phyloP scores from a whole-genome alignment of 441 rosid species.

The Adansonia madagascariensis region DNA sequence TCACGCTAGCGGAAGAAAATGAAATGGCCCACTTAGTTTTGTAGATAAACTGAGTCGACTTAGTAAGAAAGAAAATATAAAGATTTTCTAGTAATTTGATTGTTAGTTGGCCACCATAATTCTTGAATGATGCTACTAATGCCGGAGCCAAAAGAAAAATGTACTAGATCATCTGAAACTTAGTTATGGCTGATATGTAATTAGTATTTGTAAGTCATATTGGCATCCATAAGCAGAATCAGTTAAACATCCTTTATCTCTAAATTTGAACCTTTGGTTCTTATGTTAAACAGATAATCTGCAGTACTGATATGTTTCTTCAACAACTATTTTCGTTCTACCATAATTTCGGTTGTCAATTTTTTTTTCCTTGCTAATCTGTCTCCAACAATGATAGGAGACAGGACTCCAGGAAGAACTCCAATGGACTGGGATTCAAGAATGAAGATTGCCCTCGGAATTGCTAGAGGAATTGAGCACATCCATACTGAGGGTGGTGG shows the following conservation, averaged over 20 bases:
- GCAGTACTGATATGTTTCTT: too few relatives aligned
- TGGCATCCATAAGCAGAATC: not conserved
- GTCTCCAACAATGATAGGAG: conserved; percentile 36
- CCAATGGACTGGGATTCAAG: conserved; percentile 60
- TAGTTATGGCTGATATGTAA: not conserved
- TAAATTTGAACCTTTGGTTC: too few relatives aligned
- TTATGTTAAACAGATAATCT: too few relatives aligned
- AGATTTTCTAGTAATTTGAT: not conserved
- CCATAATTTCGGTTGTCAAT: not conserved
- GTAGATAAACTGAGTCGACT: not conserved
- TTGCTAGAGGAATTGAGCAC: conserved; percentile 54
- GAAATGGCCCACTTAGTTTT: not conserved
- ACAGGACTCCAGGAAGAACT: conserved; percentile 39
- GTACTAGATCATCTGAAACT: not conserved
- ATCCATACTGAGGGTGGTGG: conserved; percentile 45
- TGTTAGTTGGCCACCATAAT: not conserved
- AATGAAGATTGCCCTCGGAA: conserved; percentile 52
- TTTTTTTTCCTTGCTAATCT: not conserved
- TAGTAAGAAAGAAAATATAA: not conserved
- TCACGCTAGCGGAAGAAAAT: not conserved
- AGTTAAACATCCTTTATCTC: not conserved
- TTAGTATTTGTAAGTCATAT: not conserved
- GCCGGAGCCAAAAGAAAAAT: not conserved
- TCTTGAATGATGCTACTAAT: not conserved
- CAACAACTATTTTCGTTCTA: too few relatives aligned